Conservation (phyloP, 768 basidiomycete species). For the Amanita rimosa region DNA sequence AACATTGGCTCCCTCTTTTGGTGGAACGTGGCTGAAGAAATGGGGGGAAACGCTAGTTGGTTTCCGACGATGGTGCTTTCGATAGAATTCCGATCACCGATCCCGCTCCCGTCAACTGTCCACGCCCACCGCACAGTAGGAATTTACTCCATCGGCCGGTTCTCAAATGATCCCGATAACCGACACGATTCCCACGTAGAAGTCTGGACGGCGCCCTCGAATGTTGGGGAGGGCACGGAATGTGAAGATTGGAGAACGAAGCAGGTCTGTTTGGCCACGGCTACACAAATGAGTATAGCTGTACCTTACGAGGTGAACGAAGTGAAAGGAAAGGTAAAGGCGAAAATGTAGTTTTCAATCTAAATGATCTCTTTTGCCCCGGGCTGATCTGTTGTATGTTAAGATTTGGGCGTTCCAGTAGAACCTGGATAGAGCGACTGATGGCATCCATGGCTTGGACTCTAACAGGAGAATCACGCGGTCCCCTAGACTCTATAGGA, state of each 20-base stretch:
- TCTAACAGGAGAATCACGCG: too few species aligned
- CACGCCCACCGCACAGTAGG: slow-evolving; percentile 45
- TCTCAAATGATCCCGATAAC: slow-evolving; percentile 40
- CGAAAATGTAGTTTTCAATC: slow-evolving; percentile 12
- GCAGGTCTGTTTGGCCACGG: slow-evolving; percentile 49
- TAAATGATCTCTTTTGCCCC: too few species aligned
- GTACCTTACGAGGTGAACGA: slow-evolving; percentile 20
- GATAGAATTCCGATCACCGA: slow-evolving; percentile 51
- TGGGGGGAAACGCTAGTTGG: slow-evolving; percentile 25
- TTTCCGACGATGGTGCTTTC: slow-evolving; percentile 50
- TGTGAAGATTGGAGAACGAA: slow-evolving; percentile 44
- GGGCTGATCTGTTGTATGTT: neutral
- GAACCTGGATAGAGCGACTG: too few species aligned
- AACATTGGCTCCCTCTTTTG: neutral
- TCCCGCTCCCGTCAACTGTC: slow-evolving; percentile 29
- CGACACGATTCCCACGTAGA: slow-evolving; percentile 51
- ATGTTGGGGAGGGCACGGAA: slow-evolving; percentile 34
- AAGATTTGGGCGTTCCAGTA: too few species aligned
- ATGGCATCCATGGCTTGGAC: too few species aligned
- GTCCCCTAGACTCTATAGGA: too few species aligned
- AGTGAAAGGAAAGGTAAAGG: slow-evolving; percentile 5
- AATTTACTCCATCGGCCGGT: slow-evolving; percentile 39
- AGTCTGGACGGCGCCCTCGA: slow-evolving; percentile 53
- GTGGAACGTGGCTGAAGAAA: neutral
- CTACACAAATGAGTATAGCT: slow-evolving; percentile 49